phyloP scores from a whole-genome alignment of 768 basidiomycete genomes.

The Chalciporus pseudorubinellus region DNA sequence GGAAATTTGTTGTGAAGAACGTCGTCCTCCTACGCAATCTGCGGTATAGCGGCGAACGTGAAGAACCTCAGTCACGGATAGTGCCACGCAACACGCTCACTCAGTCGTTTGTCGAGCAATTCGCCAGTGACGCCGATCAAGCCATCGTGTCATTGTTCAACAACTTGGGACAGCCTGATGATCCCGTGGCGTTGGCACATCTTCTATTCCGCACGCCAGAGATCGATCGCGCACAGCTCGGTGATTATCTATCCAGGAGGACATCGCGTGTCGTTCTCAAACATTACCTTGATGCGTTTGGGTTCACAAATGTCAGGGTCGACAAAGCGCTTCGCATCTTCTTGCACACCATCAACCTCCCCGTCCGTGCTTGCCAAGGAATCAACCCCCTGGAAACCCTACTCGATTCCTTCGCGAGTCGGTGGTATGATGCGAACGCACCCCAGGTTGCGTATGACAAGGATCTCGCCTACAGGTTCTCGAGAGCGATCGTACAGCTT shows the following conservation, averaged over 20 bases:
- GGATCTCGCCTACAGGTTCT: constrained; percentile 73
- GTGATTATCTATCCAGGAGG: constrained; percentile 76
- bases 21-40: constrained; percentile 75
- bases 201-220: constrained; percentile 80
- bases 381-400: constrained; percentile 49
- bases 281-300: constrained; percentile 85
- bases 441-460: constrained; percentile 76
- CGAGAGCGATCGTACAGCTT: constrained; percentile 79
- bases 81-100: constrained; percentile 60
- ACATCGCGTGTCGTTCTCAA: constrained; percentile 74
- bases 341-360: constrained; percentile 76
- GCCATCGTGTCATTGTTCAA: constrained; percentile 72
- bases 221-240: constrained; percentile 77
- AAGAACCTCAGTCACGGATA: constrained; percentile 51
- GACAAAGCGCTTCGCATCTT: constrained; percentile 91
- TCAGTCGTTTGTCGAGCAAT: constrained; percentile 73
- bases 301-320: constrained; percentile 77
- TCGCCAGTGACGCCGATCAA: constrained; percentile 73
- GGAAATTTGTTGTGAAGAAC: constrained; percentile 85
- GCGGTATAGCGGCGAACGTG: constrained; percentile 67
- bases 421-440: constrained; percentile 91
- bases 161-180: constrained; percentile 57
- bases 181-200: constrained; percentile 74
- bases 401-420: constrained; percentile 78
- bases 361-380: constrained; percentile 38